Conservation (phyloP, 495 filamentous ascomycete species). For the Physcia stellaris region DNA sequence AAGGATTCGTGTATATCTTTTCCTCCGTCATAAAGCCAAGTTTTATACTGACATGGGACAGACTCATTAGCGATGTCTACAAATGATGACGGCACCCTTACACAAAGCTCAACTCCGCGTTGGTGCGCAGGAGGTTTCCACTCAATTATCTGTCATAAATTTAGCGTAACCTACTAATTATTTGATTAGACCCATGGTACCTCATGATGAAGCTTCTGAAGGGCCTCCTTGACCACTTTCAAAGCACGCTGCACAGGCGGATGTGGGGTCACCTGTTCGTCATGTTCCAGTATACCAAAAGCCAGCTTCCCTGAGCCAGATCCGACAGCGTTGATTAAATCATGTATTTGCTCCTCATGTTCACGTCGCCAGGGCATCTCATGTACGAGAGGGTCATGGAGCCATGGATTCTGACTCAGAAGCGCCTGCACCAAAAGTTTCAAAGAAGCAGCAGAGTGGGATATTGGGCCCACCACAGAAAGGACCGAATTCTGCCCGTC, state of each 20-base stretch:
- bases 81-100: background rate
- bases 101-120: slow-evolving; percentile 22
- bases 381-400: slow-evolving; percentile 47
- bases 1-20: slow-evolving; percentile 25
- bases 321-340: slow-evolving; percentile 18
- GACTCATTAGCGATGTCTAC: background rate
- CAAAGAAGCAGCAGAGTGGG: slow-evolving; percentile 33
- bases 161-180: background rate
- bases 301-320: slow-evolving; percentile 19
- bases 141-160: slow-evolving; percentile 27
- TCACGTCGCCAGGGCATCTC: slow-evolving; percentile 50
- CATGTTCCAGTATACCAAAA: slow-evolving; percentile 36
- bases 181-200: slow-evolving; percentile 10
- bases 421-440: slow-evolving; percentile 40
- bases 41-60: slow-evolving; percentile 24
- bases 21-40: slow-evolving; percentile 25
- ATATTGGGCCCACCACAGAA: slow-evolving; percentile 45
- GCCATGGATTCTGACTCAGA: slow-evolving; percentile 45
- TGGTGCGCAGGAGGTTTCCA: slow-evolving; percentile 44
- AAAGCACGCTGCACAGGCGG: slow-evolving; percentile 44
- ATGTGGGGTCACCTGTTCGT: slow-evolving; percentile 33
- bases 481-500: slow-evolving; percentile 43
- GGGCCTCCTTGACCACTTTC: slow-evolving; percentile 32
- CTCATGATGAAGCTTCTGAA: slow-evolving; percentile 42
- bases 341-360: slow-evolving; percentile 24